Evolutionary conservation across 2,329 filamentous ascomycete species (phyloP).

Genomic region (Cordyceps militaris): DNA sequence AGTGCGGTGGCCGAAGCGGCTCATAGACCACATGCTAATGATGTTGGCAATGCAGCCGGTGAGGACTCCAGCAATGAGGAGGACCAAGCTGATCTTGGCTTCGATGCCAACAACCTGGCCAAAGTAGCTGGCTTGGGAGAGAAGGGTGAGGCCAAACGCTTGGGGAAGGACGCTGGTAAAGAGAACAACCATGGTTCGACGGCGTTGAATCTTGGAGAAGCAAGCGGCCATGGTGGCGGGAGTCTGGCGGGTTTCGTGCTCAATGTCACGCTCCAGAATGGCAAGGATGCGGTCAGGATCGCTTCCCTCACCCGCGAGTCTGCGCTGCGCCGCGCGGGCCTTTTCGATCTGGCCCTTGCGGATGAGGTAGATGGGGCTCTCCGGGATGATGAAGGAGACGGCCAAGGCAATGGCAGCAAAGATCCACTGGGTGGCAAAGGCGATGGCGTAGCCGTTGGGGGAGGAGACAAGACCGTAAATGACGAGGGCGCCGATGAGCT

Average conservation of each 20-base stretch:
- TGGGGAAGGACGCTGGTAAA: constrained; percentile 36
- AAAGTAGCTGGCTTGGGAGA: constrained; percentile 37
- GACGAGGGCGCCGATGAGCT: constrained; percentile 38
- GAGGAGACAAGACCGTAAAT: constrained; percentile 28
- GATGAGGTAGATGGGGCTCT: constrained; percentile 43
- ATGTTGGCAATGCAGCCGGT: constrained; percentile 38
- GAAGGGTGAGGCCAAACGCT: constrained; percentile 38
- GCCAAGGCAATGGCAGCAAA: constrained; percentile 36
- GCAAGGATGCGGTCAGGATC: constrained; percentile 34
- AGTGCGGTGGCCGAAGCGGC: constrained; percentile 31
- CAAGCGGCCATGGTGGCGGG: constrained; percentile 34
- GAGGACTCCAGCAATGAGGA: constrained; percentile 39
- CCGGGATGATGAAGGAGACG: constrained; percentile 39
- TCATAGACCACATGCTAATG: constrained; percentile 36
- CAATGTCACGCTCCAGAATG: constrained; percentile 41
- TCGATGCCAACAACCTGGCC: constrained; percentile 29
- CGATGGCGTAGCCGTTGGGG: constrained; percentile 31
- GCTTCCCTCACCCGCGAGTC: constrained; percentile 36
- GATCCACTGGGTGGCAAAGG: constrained; percentile 38
- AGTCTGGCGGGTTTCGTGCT: constrained; percentile 29
- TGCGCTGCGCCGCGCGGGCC: constrained; percentile 39
- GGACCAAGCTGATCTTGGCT: constrained; percentile 29
- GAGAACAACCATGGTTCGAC: constrained; percentile 34
- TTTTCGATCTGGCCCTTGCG: constrained; percentile 32
- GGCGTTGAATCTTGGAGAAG: constrained; percentile 36